Conservation (phyloP, 176 grass and related monocot species). For the Musa itinerans region DNA sequence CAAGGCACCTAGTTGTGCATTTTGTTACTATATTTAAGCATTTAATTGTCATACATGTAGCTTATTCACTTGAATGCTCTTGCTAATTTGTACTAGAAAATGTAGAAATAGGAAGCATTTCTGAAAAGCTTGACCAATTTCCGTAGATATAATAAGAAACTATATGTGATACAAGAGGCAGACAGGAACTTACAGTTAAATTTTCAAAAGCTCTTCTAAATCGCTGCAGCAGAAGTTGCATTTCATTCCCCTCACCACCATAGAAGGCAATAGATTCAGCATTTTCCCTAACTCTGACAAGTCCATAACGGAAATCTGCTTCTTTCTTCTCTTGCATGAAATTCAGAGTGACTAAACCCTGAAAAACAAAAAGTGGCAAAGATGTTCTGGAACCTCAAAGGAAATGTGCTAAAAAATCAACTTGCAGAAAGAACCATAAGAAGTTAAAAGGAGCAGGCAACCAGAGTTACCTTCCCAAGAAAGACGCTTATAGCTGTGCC, state of each 20-base stretch:
- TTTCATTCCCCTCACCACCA: conserved; percentile 84
- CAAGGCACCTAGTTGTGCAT: too few species aligned
- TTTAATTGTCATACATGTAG: too few species aligned
- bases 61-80: too few species aligned
- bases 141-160: neutral
- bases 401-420: conserved; percentile 8
- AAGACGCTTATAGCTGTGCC: conserved; percentile 80
- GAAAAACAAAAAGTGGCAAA: conserved; percentile 14
- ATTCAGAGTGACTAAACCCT: conserved; percentile 92
- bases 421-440: neutral
- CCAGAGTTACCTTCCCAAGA: conserved; percentile 81
- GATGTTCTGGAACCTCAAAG: conserved; percentile 22
- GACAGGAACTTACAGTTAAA: conserved; percentile 56
- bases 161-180: neutral
- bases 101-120: neutral
- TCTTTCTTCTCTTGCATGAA: conserved; percentile 99
- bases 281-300: conserved; percentile 98
- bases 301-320: conserved; percentile 95
- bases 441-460: conserved; percentile 4
- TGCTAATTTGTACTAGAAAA: neutral
- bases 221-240: conserved; percentile 82
- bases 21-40: too few species aligned
- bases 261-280: conserved; percentile 97
- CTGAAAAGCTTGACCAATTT: too few species aligned
- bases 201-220: conserved; percentile 89